A percentile compares a stretch with the other conserved stretches of the same genome.
Evolutionary conservation across 176 grass and related monocot genomes (phyloP).

Genomic region (Pharus latifolius): DNA sequence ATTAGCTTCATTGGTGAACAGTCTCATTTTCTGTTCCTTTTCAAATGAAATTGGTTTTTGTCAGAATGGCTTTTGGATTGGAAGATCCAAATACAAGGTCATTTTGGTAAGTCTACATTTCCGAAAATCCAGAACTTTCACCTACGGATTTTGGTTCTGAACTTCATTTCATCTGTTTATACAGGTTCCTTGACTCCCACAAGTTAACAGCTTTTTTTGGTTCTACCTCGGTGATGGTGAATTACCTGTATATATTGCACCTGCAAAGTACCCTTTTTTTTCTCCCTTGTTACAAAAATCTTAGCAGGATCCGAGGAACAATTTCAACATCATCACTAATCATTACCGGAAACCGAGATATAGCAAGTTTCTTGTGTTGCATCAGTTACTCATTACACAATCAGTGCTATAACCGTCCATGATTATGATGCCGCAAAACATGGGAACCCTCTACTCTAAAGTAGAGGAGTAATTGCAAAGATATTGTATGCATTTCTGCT

Average conservation of each 20-base stretch:
- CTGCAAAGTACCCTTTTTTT: background rate
- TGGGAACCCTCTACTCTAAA: too few species aligned
- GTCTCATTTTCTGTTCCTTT: slow-evolving; percentile 1
- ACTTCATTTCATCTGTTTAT: background rate
- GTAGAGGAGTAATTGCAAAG: too few species aligned
- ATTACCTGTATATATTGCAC: slow-evolving; percentile 18
- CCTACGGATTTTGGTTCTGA: background rate
- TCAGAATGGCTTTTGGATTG: background rate
- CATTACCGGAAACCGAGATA: background rate
- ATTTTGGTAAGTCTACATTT: slow-evolving; percentile 24
- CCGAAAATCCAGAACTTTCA: too few species aligned
- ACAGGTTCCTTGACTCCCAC: slow-evolving; percentile 8
- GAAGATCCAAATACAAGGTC: background rate
- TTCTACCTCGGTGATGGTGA: background rate
- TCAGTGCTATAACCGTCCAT: too few species aligned
- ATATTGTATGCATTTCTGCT: too few species aligned
- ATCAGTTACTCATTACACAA: too few species aligned
- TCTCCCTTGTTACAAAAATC: background rate
- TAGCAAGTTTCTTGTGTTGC: background rate
- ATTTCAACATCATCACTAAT: background rate
- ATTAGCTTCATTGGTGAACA: background rate
- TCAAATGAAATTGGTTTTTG: slow-evolving; percentile 15
- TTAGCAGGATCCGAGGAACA: background rate
- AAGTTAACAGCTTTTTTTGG: slow-evolving; percentile 17
- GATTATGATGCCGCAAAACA: too few species aligned